Percentiles rank a stretch among this genome's conserved stretches.
phyloP scores from a whole-genome alignment of 2,329 filamentous ascomycete species.

The Cercospora zeae-maydis region DNA sequence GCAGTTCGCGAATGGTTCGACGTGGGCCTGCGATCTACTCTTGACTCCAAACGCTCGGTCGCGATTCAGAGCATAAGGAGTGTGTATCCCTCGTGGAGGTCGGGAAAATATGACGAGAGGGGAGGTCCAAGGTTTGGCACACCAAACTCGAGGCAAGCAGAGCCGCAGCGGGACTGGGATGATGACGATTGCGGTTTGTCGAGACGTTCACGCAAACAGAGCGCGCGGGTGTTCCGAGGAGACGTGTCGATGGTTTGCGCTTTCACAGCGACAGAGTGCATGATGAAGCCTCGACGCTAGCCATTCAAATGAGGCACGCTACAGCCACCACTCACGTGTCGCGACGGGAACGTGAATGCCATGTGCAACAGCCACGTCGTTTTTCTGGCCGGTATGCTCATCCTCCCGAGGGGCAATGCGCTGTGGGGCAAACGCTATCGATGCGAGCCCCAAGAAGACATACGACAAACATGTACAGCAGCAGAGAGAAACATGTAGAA shows the following conservation, averaged over 20 bases:
- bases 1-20: neutral
- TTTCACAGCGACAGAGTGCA: neutral
- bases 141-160: conserved; percentile 11
- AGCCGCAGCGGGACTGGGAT: conserved; percentile 5
- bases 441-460: neutral
- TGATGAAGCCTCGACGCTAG: conserved; percentile 8
- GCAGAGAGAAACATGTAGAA: neutral
- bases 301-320: conserved; percentile 1
- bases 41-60: neutral
- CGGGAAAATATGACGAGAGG: conserved; percentile 5
- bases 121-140: conserved; percentile 6
- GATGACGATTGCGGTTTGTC: neutral
- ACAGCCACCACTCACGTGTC: neutral
- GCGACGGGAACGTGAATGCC: neutral
- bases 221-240: neutral
- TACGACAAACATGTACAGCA: neutral
- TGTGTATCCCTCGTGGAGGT: neutral
- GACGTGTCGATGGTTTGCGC: conserved; percentile 4
- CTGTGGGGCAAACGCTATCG: neutral
- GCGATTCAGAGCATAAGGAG: neutral
- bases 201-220: neutral
- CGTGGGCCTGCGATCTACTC: neutral
- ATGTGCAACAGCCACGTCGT: neutral
- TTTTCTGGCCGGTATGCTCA: neutral
- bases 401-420: neutral